phyloP scores from a whole-genome alignment of 805 yeast species.

The Cyberlindnera saturnus region DNA sequence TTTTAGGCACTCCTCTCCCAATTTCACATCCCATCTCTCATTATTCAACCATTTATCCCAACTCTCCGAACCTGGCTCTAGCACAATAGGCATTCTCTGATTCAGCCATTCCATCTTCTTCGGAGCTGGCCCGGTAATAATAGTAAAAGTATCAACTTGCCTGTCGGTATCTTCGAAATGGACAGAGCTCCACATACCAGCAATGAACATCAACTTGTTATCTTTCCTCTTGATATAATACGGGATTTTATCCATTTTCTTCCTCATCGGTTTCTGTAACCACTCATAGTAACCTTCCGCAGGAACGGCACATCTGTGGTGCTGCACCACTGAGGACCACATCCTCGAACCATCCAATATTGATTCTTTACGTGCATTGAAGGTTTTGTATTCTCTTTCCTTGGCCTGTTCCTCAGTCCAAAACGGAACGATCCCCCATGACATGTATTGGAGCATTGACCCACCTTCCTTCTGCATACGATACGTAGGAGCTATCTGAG shows the following conservation, averaged over 20 bases:
- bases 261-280: constrained; percentile 30
- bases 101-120: constrained; percentile 63
- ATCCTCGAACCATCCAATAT: constrained; percentile 39
- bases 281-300: constrained; percentile 86
- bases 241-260: constrained; percentile 46
- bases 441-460: constrained; percentile 46
- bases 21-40: constrained; percentile 32
- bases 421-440: constrained; percentile 73
- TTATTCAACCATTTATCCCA: constrained; percentile 58
- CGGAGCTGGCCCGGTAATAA: constrained; percentile 70
- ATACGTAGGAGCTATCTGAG: constrained; percentile 40
- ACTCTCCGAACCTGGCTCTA: constrained; percentile 49
- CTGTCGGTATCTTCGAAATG: constrained; percentile 18
- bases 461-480: constrained; percentile 5
- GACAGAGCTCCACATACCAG: constrained; percentile 43
- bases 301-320: constrained; percentile 67
- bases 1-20: constrained; percentile 34
- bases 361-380: constrained; percentile 73
- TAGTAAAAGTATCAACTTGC: constrained; percentile 47
- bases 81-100: constrained; percentile 67
- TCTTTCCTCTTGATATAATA: constrained; percentile 55
- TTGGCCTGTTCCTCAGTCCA: constrained; percentile 45
- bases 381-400: constrained; percentile 39
- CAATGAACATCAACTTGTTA: constrained; percentile 51
- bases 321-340: constrained; percentile 47